A percentile compares a stretch with the other conserved stretches of the same genome.
These are phyloP conservation scores for Artemisia annua DNA, from an alignment of 129 eudicot species.

Conservation along the genomic window DNA sequence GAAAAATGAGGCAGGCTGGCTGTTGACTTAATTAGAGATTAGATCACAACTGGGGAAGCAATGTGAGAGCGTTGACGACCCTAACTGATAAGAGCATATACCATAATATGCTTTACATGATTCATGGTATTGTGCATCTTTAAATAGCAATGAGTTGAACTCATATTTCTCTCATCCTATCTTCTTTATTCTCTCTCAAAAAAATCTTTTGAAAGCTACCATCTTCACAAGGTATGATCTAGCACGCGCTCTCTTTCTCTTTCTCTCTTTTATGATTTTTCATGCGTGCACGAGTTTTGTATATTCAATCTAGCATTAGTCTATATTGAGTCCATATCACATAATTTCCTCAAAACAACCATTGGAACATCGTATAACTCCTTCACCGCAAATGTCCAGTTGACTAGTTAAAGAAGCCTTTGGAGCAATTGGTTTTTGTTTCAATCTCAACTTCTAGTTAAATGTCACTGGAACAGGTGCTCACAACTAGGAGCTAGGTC, in stretches of 20 bases:
- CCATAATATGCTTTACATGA: conserved; percentile 22
- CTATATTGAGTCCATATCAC: neutral
- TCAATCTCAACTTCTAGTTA: too few relatives aligned
- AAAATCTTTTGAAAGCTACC: neutral
- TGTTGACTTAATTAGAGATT: conserved; percentile 15
- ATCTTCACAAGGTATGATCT: conserved; percentile 28
- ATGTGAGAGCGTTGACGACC: conserved; percentile 30
- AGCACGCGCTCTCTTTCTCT: neutral
- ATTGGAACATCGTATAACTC: too few relatives aligned
- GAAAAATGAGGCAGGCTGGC: conserved; percentile 19
- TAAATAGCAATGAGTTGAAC: conserved; percentile 14
- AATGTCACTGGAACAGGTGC: too few relatives aligned
- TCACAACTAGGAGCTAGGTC: too few relatives aligned
- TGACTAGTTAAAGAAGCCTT: too few relatives aligned
- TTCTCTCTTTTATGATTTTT: neutral
- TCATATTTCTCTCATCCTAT: conserved; percentile 7
- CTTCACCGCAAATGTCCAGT: too few relatives aligned
- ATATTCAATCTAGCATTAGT: neutral
- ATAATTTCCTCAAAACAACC: neutral
- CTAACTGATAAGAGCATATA: conserved; percentile 8
- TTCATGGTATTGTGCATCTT: conserved; percentile 1
- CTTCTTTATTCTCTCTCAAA: conserved; percentile 13
- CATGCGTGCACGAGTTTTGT: too few relatives aligned
- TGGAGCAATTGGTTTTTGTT: too few relatives aligned
- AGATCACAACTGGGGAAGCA: conserved; percentile 13